phyloP scores from a whole-genome alignment of 768 basidiomycete genomes.

The Sporobolomyces roseus region DNA sequence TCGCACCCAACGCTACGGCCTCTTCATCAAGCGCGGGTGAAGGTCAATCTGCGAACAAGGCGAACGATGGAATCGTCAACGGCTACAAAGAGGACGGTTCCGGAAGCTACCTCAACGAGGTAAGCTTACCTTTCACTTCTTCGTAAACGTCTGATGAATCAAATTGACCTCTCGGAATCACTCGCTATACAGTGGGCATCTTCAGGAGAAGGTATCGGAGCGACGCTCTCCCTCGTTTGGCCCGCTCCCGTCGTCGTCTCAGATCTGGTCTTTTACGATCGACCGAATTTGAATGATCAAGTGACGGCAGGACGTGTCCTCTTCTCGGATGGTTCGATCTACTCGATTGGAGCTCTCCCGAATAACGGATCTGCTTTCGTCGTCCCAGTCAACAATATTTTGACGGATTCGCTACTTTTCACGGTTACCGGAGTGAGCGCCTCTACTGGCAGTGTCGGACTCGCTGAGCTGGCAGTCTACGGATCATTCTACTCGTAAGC shows the following conservation, averaged over 20 bases:
- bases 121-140: too few relatives aligned
- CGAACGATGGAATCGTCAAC: slow-evolving; percentile 16
- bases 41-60: slow-evolving; percentile 7
- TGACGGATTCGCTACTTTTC: slow-evolving; percentile 8
- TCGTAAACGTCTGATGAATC: too few relatives aligned
- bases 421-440: slow-evolving; percentile 15
- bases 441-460: slow-evolving; percentile 10
- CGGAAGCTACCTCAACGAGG: too few relatives aligned
- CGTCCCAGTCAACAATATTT: slow-evolving; percentile 5
- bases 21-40: not conserved
- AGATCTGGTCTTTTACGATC: slow-evolving; percentile 27
- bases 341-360: slow-evolving; percentile 1
- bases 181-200: slow-evolving; percentile 31
- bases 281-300: slow-evolving; percentile 33
- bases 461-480: slow-evolving; percentile 20
- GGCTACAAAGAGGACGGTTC: slow-evolving; percentile 26
- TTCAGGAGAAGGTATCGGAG: slow-evolving; percentile 12
- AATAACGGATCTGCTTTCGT: slow-evolving; percentile 24
- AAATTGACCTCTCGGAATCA: not conserved
- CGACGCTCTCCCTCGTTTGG: slow-evolving; percentile 15
- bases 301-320: not conserved
- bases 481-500: slow-evolving; percentile 1
- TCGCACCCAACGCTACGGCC: slow-evolving; percentile 15
- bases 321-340: slow-evolving; percentile 14
- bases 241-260: not conserved